Conservation (phyloP, 306 rosid species). For the Acacia crassicarpa region DNA sequence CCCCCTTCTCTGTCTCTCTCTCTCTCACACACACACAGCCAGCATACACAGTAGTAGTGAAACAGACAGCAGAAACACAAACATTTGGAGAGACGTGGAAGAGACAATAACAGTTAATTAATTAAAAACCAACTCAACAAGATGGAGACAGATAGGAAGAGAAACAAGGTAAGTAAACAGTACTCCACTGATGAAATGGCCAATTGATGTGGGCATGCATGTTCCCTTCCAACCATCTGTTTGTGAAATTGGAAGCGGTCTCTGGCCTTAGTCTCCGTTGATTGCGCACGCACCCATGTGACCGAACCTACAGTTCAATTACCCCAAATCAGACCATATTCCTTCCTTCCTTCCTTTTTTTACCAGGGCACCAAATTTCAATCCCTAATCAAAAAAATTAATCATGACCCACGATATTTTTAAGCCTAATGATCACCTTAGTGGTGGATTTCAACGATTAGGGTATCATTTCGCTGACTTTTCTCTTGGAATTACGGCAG, state of each 20-base stretch:
- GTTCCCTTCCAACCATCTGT: conserved; percentile 76
- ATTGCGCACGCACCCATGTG: conserved; percentile 54
- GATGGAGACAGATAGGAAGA: conserved; percentile 38
- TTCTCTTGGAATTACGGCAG: background rate
- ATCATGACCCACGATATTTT: background rate
- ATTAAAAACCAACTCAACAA: conserved; percentile 49
- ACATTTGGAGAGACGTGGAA: conserved; percentile 28
- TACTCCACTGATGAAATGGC: conserved; percentile 1
- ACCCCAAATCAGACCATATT: background rate
- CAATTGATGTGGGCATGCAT: conserved; percentile 25
- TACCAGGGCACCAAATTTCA: background rate
- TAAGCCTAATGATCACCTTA: background rate
- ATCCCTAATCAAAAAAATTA: conserved; percentile 3
- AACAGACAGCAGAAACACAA: conserved; percentile 6
- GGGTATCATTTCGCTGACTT: background rate
- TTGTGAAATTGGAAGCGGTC: conserved; percentile 51
- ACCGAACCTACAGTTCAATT: background rate
- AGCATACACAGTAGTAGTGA: background rate
- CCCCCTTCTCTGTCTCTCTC: background rate
- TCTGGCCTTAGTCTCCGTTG: conserved; percentile 38
- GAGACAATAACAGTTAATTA: conserved; percentile 41
- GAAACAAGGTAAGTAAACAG: conserved; percentile 22
- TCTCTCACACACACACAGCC: background rate
- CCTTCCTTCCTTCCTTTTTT: background rate
- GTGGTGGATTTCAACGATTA: background rate